Evolutionary conservation across 495 filamentous ascomycete species (phyloP).

Genomic region (Talaromyces trachyspermus): DNA sequence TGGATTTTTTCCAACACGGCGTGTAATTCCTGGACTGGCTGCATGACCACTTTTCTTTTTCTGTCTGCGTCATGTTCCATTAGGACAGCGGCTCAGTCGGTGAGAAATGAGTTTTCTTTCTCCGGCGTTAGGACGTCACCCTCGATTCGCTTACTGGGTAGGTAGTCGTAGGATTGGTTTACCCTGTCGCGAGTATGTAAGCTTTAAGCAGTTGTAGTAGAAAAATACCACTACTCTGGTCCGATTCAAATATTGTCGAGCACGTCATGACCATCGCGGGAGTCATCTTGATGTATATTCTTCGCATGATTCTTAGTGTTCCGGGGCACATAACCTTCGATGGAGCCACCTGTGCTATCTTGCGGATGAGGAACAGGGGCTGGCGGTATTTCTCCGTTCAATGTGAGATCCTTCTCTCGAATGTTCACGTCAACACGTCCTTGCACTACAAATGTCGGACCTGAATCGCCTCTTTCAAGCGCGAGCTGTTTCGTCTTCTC

Average conservation of each 20-base stretch:
- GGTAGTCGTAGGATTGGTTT: no score
- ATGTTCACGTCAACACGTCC: conserved; percentile 33
- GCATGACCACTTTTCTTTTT: conserved; percentile 19
- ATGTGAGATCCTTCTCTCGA: conserved; percentile 28
- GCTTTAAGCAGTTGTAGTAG: no score
- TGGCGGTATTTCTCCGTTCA: conserved; percentile 8
- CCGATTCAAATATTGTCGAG: conserved; percentile 27
- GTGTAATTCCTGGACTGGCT: no score
- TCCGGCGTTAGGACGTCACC: no score
- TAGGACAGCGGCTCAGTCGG: no score
- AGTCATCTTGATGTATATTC: neutral
- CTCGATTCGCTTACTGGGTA: no score
- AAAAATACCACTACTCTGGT: no score
- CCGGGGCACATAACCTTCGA: conserved; percentile 39
- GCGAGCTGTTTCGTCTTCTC: conserved; percentile 26
- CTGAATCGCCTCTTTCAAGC: conserved; percentile 40
- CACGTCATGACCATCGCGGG: conserved; percentile 24
- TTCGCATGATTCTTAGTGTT: conserved; percentile 9
- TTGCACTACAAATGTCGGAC: conserved; percentile 14
- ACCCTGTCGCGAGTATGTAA: no score
- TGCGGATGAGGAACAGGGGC: conserved; percentile 28
- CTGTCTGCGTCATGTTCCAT: neutral
- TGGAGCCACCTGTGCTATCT: conserved; percentile 33
- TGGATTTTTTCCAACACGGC: no score
- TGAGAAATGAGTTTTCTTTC: no score